Conservation (phyloP, 2,329 filamentous ascomycete species). For the Aspergillus felis region DNA sequence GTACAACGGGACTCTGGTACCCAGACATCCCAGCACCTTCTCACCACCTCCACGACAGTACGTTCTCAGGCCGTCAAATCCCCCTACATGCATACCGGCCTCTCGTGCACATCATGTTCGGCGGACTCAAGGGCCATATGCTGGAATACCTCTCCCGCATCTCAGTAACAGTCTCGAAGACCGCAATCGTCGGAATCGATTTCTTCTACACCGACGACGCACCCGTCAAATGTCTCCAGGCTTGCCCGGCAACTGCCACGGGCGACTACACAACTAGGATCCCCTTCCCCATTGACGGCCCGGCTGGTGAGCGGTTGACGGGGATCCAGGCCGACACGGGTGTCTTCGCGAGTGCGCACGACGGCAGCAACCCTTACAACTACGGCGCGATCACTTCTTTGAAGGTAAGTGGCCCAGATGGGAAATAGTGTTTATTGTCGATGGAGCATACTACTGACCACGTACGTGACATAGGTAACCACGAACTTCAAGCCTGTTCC, state of each 20-base stretch:
- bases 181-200: constrained; percentile 12
- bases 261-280: constrained; percentile 9
- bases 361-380: too few species aligned
- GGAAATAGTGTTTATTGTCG: neutral
- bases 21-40: constrained; percentile 12
- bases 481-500: constrained; percentile 12
- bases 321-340: constrained; percentile 6
- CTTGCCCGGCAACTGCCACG: constrained; percentile 5
- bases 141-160: constrained; percentile 17
- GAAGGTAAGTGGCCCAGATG: neutral
- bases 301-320: constrained; percentile 14
- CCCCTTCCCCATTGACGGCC: constrained; percentile 16
- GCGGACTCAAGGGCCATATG: constrained; percentile 11
- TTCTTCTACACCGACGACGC: constrained; percentile 12
- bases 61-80: constrained; percentile 6
- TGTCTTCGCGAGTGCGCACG: too few species aligned
- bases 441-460: neutral
- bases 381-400: too few species aligned
- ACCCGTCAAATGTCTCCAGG: constrained; percentile 5
- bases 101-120: constrained; percentile 17
- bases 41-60: constrained; percentile 9
- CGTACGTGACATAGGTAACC: constrained; percentile 5
- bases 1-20: constrained; percentile 19
- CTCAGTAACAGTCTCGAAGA: constrained; percentile 11
- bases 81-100: constrained; percentile 11